These are phyloP conservation scores for Zygotorulaspora sp. DNA, from an alignment of 805 yeast species.

Conservation along the genomic window DNA sequence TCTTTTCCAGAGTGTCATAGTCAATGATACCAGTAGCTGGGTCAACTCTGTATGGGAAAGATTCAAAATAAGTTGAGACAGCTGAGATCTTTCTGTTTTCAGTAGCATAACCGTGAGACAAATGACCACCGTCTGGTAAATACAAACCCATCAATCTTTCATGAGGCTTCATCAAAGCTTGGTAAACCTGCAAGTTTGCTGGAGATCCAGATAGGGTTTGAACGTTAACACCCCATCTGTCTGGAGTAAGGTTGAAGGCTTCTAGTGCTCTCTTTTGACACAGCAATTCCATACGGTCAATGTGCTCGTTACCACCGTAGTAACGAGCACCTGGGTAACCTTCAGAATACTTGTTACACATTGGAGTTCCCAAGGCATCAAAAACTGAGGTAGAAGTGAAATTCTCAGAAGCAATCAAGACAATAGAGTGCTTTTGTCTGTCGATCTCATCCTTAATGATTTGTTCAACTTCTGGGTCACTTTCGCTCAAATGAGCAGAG, in stretches of 20 bases:
- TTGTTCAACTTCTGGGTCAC: conserved; percentile 74
- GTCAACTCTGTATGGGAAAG: conserved; percentile 96
- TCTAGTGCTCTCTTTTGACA: conserved; percentile 94
- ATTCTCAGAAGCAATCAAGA: conserved; percentile 94
- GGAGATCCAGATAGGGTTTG: conserved; percentile 97
- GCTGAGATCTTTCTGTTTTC: conserved; percentile 89
- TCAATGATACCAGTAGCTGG: conserved; percentile 91
- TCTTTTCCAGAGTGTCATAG: conserved; percentile 89
- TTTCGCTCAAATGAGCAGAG: conserved; percentile 52
- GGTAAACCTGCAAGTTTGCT: conserved; percentile 94
- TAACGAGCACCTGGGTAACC: conserved; percentile 99
- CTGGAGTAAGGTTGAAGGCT: conserved; percentile 76
- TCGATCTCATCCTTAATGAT: conserved; percentile 74
- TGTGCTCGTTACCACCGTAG: conserved; percentile 97
- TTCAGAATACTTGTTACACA: conserved; percentile 98
- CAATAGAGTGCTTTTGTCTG: conserved; percentile 92
- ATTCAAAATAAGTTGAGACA: conserved; percentile 93
- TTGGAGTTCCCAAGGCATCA: conserved; percentile 94
- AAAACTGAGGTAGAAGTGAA: conserved; percentile 94
- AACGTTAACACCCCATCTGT: conserved; percentile 96
- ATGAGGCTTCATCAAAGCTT: conserved; percentile 90
- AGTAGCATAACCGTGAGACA: conserved; percentile 98
- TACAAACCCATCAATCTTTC: conserved; percentile 98
- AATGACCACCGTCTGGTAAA: conserved; percentile 97
- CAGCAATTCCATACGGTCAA: conserved; percentile 85